phyloP scores from a whole-genome alignment of 306 rosid species.

The Lotus japonicus region DNA sequence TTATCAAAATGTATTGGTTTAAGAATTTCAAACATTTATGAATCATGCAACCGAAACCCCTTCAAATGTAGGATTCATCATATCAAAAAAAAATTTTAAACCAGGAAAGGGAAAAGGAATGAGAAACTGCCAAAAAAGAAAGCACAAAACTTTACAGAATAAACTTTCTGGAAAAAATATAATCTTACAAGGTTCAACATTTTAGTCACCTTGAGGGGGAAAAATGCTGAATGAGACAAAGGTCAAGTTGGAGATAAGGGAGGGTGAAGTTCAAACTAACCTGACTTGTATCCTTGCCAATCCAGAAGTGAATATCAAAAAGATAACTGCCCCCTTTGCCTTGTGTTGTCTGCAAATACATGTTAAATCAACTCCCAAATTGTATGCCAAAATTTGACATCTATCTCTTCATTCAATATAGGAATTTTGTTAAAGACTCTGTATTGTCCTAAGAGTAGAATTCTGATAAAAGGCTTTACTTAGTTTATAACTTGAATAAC shows the following conservation, averaged over 20 bases:
- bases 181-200: slow-evolving; percentile 1
- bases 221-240: slow-evolving; percentile 6
- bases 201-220: neutral
- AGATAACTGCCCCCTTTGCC: slow-evolving; percentile 83
- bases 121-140: neutral
- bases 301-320: slow-evolving; percentile 93
- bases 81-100: neutral
- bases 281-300: slow-evolving; percentile 99
- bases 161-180: neutral
- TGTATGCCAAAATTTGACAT: neutral
- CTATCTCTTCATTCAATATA: neutral
- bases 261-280: slow-evolving; percentile 35
- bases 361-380: slow-evolving; percentile 8
- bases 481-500: neutral
- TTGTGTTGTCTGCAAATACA: slow-evolving; percentile 71
- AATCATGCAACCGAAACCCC: neutral
- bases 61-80: neutral
- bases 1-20: neutral
- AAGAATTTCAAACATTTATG: neutral
- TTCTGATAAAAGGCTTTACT: neutral
- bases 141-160: neutral
- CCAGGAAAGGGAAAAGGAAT: neutral
- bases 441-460: too few species aligned
- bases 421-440: neutral
- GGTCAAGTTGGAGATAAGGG: slow-evolving; percentile 7